Conservation (phyloP, 2,329 filamentous ascomycete species). For the Elsinoe arachidis region DNA sequence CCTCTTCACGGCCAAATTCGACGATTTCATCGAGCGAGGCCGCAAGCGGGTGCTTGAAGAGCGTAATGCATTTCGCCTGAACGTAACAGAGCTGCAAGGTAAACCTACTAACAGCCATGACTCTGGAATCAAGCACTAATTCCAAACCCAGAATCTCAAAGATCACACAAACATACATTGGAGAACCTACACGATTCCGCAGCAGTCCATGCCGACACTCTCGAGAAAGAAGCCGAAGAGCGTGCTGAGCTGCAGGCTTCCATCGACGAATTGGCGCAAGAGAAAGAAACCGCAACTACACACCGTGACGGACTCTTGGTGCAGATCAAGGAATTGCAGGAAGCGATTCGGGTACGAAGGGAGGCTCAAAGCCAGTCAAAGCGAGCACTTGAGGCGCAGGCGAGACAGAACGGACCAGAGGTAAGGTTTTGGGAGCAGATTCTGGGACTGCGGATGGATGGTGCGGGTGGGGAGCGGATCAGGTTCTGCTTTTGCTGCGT, state of each 20-base stretch:
- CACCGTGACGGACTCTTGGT: constrained; percentile 48
- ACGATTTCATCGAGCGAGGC: constrained; percentile 86
- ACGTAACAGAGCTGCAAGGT: constrained; percentile 85
- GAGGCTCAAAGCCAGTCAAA: constrained; percentile 66
- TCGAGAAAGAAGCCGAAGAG: constrained; percentile 70
- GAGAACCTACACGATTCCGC: constrained; percentile 70
- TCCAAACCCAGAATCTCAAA: constrained; percentile 64
- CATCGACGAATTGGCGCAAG: constrained; percentile 47
- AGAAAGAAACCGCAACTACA: constrained; percentile 47
- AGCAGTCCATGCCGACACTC: constrained; percentile 59
- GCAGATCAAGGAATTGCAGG: constrained; percentile 57
- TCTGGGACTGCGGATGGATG: constrained; percentile 79
- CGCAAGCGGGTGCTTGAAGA: constrained; percentile 85
- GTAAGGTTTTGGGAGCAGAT: constrained; percentile 94
- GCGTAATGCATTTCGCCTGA: constrained; percentile 87
- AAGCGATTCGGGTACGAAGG: constrained; percentile 58
- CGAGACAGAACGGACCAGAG: constrained; percentile 83
- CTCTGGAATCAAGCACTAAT: not conserved
- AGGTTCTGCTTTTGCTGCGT: constrained; percentile 87
- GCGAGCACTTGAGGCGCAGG: constrained; percentile 69
- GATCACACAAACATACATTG: constrained; percentile 79
- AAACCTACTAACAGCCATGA: constrained; percentile 20
- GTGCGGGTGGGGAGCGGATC: constrained; percentile 61
- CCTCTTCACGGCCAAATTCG: constrained; percentile 82
- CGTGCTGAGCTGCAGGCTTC: constrained; percentile 55